phyloP scores from a whole-genome alignment of 257 asterid genomes.

The Solanum sitiens region DNA sequence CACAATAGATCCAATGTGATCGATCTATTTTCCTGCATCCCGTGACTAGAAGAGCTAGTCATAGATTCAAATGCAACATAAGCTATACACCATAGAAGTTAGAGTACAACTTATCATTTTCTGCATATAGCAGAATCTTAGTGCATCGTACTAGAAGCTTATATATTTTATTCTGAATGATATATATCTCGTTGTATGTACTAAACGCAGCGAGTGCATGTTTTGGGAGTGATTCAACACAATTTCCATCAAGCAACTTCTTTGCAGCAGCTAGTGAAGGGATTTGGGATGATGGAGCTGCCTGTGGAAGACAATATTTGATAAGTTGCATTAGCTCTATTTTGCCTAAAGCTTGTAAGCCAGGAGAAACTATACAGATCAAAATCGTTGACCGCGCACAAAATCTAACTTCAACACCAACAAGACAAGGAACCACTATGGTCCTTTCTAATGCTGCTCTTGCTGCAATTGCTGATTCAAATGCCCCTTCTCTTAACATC shows the following conservation, averaged over 20 bases:
- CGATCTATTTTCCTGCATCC: not conserved
- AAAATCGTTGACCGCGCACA: conserved; percentile 59
- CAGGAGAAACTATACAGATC: conserved; percentile 35
- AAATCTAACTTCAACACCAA: conserved; percentile 38
- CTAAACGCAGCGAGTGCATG: conserved; percentile 53
- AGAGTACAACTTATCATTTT: rapidly evolving
- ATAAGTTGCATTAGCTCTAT: conserved; percentile 55
- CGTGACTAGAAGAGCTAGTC: not conserved
- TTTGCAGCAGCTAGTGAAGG: conserved; percentile 83
- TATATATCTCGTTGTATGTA: too few relatives aligned
- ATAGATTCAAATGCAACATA: not conserved
- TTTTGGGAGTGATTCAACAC: conserved; percentile 39
- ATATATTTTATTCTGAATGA: not conserved
- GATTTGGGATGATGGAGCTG: conserved; percentile 73
- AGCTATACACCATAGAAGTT: too few relatives aligned
- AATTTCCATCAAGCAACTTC: conserved; percentile 50
- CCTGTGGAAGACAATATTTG: conserved; percentile 72
- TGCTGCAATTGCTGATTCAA: conserved; percentile 23
- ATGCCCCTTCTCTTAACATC: conserved; percentile 25
- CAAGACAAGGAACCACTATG: conserved; percentile 23
- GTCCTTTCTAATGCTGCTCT: conserved; percentile 48
- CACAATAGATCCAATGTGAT: not conserved
- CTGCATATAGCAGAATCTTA: not conserved
- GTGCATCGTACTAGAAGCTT: not conserved
- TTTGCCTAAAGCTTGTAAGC: conserved; percentile 24